phyloP scores from a whole-genome alignment of 495 filamentous ascomycete genomes.

The Delitschia confertaspora region DNA sequence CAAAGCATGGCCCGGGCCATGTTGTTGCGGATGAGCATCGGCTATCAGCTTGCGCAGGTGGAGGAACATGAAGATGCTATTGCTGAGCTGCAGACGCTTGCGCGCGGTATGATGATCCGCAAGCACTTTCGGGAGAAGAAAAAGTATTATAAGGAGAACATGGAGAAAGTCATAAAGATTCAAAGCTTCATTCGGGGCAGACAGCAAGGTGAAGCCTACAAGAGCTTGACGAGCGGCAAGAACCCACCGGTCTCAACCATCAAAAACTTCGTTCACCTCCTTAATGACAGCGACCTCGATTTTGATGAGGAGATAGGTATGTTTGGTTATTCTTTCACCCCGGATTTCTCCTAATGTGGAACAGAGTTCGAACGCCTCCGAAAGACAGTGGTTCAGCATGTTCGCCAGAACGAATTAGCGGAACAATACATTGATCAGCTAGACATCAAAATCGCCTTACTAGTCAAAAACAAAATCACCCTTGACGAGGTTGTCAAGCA shows the following conservation, averaged over 20 bases:
- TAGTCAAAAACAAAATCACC: slow-evolving; percentile 99
- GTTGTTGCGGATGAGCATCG: slow-evolving; percentile 63
- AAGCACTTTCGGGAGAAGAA: slow-evolving; percentile 72
- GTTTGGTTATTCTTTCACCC: slow-evolving; percentile 2
- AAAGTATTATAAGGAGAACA: slow-evolving; percentile 84
- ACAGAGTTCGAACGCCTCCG: slow-evolving; percentile 80
- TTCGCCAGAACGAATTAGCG: slow-evolving; percentile 90
- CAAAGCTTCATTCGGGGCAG: slow-evolving; percentile 91
- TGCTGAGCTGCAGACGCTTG: slow-evolving; percentile 63
- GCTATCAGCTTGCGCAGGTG: slow-evolving; percentile 59
- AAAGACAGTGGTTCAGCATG: slow-evolving; percentile 92
- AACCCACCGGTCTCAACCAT: slow-evolving; percentile 94
- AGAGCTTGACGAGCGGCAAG: slow-evolving; percentile 89
- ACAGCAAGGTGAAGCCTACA: slow-evolving; percentile 95
- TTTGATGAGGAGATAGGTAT: slow-evolving; percentile 85
- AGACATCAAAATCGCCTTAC: slow-evolving; percentile 95
- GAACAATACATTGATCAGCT: slow-evolving; percentile 97
- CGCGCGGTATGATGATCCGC: slow-evolving; percentile 65
- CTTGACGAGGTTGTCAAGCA: slow-evolving; percentile 96
- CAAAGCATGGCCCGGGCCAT: slow-evolving; percentile 73
- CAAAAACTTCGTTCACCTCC: slow-evolving; percentile 93
- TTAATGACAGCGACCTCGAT: slow-evolving; percentile 97
- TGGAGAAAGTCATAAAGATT: slow-evolving; percentile 97
- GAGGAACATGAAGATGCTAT: slow-evolving; percentile 72
- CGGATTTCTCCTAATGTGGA: slow-evolving; percentile 7